A percentile compares a stretch with the other conserved stretches of the same genome.
These are phyloP conservation scores for Halophytophthora batemanensis DNA, from an alignment of 352 stramenopile genomes.

Conservation along the genomic window DNA sequence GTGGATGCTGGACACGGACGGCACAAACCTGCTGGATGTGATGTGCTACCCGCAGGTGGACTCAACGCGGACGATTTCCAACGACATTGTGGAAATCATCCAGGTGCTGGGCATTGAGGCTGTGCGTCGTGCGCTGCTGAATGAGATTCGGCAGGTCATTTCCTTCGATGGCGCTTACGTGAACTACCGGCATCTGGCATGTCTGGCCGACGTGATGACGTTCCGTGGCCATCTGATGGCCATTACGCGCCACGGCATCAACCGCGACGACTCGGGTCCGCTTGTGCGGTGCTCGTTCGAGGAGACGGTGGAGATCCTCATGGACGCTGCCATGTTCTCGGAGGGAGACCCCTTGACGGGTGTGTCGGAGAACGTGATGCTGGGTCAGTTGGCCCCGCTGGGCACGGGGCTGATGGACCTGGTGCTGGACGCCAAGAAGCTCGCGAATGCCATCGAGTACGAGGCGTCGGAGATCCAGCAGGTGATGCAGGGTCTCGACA, in stretches of 20 bases:
- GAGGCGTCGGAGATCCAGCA: conserved; percentile 91
- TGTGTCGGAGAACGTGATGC: conserved; percentile 99
- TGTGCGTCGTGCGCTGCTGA: conserved; percentile 85
- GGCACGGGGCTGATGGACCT: conserved; percentile 98
- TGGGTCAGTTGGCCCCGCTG: conserved; percentile 95
- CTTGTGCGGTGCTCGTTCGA: conserved; percentile 98
- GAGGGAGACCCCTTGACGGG: conserved; percentile 97
- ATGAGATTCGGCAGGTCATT: conserved; percentile 98
- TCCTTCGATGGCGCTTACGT: conserved; percentile 99
- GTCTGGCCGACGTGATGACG: conserved; percentile 99
- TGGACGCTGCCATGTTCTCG: conserved; percentile 97
- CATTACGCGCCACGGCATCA: conserved; percentile 99
- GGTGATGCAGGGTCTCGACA: conserved; percentile 89
- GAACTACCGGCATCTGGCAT: conserved; percentile 99
- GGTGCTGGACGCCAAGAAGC: conserved; percentile 97
- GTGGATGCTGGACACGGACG: conserved; percentile 99
- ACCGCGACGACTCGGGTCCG: conserved; percentile 97
- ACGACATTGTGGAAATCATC: conserved; percentile 99
- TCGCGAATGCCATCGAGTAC: conserved; percentile 97
- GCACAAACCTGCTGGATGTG: conserved; percentile 97
- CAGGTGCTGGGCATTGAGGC: conserved; percentile 93
- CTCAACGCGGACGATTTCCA: conserved; percentile 95
- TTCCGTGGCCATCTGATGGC: conserved; percentile 96
- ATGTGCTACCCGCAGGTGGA: conserved; percentile 97
- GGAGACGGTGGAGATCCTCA: conserved; percentile 99